These are phyloP conservation scores for Bisporella sp. DNA, from an alignment of 2,329 filamentous ascomycete genomes.

Conservation along the genomic window DNA sequence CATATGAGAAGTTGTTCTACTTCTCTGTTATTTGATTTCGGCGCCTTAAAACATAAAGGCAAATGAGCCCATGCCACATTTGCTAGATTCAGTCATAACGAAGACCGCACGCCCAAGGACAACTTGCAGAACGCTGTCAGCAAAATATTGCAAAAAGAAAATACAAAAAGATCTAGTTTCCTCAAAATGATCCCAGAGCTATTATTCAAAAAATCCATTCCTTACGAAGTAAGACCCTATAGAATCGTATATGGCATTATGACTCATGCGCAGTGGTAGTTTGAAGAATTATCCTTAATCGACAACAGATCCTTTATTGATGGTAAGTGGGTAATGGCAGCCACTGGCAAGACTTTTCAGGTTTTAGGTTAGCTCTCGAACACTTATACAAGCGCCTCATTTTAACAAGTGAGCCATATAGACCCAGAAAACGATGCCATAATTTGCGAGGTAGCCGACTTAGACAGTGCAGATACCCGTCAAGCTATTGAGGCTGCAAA, in stretches of 20 bases:
- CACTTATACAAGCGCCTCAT: neutral
- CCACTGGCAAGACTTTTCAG: slow-evolving; percentile 86
- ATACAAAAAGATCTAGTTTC: too few relatives aligned
- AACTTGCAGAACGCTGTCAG: too few relatives aligned
- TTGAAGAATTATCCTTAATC: slow-evolving; percentile 65
- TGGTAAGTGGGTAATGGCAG: slow-evolving; percentile 82
- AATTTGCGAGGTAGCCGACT: slow-evolving; percentile 82
- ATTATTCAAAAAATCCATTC: slow-evolving; percentile 20
- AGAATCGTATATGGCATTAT: slow-evolving; percentile 23
- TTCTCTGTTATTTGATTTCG: too few relatives aligned
- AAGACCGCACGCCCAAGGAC: too few relatives aligned
- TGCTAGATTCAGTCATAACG: too few relatives aligned
- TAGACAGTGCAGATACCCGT: slow-evolving; percentile 69
- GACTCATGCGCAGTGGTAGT: slow-evolving; percentile 74
- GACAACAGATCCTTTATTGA: slow-evolving; percentile 61
- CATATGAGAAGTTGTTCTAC: too few relatives aligned
- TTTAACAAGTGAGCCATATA: slow-evolving; percentile 24
- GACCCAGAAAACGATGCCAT: slow-evolving; percentile 77
- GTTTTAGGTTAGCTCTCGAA: slow-evolving; percentile 51
- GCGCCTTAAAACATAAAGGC: too few relatives aligned
- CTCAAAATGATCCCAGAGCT: slow-evolving; percentile 3
- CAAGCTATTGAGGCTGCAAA: slow-evolving; percentile 78
- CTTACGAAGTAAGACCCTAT: slow-evolving; percentile 16
- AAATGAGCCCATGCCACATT: too few relatives aligned
- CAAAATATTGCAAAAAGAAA: too few relatives aligned